Evolutionary conservation across 805 yeast species (phyloP).

Genomic region (Kodamaea lidongshanica): DNA sequence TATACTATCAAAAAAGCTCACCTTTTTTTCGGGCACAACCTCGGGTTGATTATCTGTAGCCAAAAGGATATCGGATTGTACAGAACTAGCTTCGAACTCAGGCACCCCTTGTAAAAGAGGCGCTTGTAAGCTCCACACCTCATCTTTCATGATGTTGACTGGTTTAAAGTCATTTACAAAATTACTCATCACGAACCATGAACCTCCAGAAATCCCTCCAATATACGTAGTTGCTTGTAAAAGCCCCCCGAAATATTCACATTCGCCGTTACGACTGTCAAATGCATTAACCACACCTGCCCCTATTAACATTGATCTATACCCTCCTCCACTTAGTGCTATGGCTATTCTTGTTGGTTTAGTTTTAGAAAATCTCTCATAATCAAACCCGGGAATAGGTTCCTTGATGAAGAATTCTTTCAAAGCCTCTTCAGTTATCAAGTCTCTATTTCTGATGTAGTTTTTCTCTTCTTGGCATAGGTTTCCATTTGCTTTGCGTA

Average conservation of each 20-base stretch:
- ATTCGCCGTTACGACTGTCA: conserved; percentile 40
- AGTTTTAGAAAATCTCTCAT: conserved; percentile 14
- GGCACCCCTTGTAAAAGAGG: conserved; percentile 55
- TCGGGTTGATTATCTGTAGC: too few species aligned
- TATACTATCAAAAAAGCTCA: background rate
- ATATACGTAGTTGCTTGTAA: conserved; percentile 51
- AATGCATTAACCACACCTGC: conserved; percentile 51
- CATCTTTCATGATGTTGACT: conserved; percentile 17
- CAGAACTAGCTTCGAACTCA: conserved; percentile 34
- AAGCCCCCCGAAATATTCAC: conserved; percentile 40
- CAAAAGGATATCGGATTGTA: too few species aligned
- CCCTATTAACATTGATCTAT: conserved; percentile 54
- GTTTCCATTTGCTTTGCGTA: conserved; percentile 15
- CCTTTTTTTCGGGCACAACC: too few species aligned
- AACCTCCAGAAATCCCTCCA: conserved; percentile 67
- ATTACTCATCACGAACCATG: conserved; percentile 56
- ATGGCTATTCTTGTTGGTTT: conserved; percentile 29
- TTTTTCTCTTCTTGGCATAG: conserved; percentile 17
- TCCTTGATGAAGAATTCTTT: conserved; percentile 22
- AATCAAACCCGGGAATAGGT: conserved; percentile 29
- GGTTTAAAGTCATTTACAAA: conserved; percentile 28
- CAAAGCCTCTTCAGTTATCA: conserved; percentile 24
- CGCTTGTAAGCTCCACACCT: conserved; percentile 39
- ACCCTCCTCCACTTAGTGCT: conserved; percentile 48
- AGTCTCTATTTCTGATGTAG: conserved; percentile 26